Evolutionary conservation across 1,284 basidiomycete genomes (phyloP).

Genomic region (Chalciporus sp.): DNA sequence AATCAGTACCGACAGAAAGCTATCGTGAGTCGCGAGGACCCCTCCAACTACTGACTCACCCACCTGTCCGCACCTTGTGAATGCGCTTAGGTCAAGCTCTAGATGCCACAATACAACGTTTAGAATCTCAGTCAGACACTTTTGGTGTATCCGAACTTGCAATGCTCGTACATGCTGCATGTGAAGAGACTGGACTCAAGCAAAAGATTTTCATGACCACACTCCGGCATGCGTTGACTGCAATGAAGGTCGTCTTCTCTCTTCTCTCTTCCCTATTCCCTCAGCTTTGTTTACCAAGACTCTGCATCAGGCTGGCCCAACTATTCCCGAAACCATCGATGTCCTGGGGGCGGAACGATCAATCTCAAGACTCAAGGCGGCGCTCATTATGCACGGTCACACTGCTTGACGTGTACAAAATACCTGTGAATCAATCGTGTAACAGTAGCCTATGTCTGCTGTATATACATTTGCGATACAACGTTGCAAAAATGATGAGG

Average conservation of each 20-base stretch:
- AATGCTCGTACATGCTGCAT: constrained; percentile 49
- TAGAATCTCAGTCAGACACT: constrained; percentile 9
- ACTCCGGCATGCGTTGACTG: constrained; percentile 77
- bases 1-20: constrained; percentile 41
- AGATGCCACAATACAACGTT: constrained; percentile 11
- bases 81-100: constrained; percentile 23
- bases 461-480: constrained; percentile 7
- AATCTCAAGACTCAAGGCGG: constrained; percentile 31
- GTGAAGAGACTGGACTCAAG: constrained; percentile 43
- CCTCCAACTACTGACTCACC: constrained; percentile 2
- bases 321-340: constrained; percentile 46
- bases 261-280: neutral
- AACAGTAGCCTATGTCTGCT: neutral
- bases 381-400: neutral
- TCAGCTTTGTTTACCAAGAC: neutral
- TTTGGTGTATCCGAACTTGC: constrained; percentile 39
- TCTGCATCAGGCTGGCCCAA: constrained; percentile 46
- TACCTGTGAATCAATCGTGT: neutral
- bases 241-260: constrained; percentile 62
- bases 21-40: constrained; percentile 41
- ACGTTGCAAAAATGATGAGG: neutral
- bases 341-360: constrained; percentile 44
- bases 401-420: neutral
- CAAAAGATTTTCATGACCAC: constrained; percentile 68
- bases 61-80: neutral